Base-by-base conservation (phyloP, 1,284 basidiomycete species). In the Grifola frondosa region DNA sequence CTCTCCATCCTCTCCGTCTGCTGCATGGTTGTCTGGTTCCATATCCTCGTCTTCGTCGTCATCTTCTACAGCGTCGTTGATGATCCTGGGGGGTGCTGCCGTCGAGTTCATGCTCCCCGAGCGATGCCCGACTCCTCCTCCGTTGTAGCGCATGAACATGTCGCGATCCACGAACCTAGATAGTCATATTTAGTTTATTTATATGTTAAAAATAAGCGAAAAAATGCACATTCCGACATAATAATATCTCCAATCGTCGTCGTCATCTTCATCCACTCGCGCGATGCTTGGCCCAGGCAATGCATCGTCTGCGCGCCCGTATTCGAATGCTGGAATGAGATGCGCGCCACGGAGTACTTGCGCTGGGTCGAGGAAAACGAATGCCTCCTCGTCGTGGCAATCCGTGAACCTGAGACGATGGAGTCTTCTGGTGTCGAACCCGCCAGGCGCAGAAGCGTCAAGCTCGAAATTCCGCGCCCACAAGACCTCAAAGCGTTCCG, bases 341-440 rank as follows among this genome's bases (percentile, higher is more conserved):
- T 75, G 73, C 19, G 49, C 52, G 0, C 55, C 65, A 3, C 60
- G 59, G n/a, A 73, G 50, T 23, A 74, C 54, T 3, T 60, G 48
- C 0, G 42, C 30, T 0, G 70, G 71, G 43, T 70, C 61, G 3
- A 74, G 38, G 42, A 74, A 74, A 1, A 65, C 65, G 52, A 71
- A 75, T 0, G 68, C 60, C 9, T 51, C 48, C 0, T 48, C 30
- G 30, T 66, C 56, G 5, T 37, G 30, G 15, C 32, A 20, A 3
- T 29, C 29, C 7, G 70, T 50, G 50, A 68, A 74, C 1, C 58
- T 56, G 5, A 73, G 32, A 19, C 61, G 61, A 9, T 60, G 64
- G 5, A 72, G 54, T 1, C 49, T 46, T 6, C 55, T 50, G 5
- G 21, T 10, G 4, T 26, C 30, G 15, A 49, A 52, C 12, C 65